Evolutionary conservation across 106 monocot species (phyloP).

Genomic region (Xerophyta viscosa): DNA sequence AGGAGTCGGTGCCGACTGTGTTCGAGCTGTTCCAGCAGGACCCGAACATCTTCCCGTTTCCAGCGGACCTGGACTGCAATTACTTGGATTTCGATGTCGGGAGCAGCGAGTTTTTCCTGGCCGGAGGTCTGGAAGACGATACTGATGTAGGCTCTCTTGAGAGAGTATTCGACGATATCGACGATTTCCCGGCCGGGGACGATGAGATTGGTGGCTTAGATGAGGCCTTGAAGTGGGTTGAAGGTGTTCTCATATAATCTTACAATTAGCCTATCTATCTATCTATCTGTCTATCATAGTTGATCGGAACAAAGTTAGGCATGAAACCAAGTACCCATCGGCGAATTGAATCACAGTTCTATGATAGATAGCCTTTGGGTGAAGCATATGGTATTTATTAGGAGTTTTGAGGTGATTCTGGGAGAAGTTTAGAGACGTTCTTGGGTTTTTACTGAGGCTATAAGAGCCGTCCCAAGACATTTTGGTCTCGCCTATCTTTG

Average conservation of each 20-base stretch:
- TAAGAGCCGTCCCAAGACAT: not conserved
- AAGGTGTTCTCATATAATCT: not conserved
- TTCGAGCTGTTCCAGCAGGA: too few relatives aligned
- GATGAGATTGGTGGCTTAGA: not conserved
- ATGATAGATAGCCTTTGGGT: not conserved
- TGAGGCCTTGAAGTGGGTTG: not conserved
- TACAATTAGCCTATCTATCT: not conserved
- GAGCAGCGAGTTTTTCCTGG: too few relatives aligned
- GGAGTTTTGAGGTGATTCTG: not conserved
- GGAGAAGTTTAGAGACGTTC: not conserved
- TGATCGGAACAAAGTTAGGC: too few relatives aligned
- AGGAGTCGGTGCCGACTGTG: too few relatives aligned
- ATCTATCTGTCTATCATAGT: not conserved
- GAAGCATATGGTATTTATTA: not conserved
- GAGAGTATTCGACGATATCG: too few relatives aligned
- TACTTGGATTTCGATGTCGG: not conserved
- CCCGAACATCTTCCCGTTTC: too few relatives aligned
- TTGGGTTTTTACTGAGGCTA: not conserved
- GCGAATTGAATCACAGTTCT: not conserved
- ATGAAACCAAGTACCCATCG: too few relatives aligned
- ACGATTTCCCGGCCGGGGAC: not conserved
- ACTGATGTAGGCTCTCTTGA: too few relatives aligned
- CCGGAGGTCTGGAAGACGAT: slow-evolving; percentile 1
- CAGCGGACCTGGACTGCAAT: not conserved
- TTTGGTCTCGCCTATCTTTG: too few relatives aligned